A percentile compares a stretch with the other conserved stretches of the same genome.
Evolutionary conservation across 306 rosid genomes (phyloP).

Genomic region (Cajanus cajan): DNA sequence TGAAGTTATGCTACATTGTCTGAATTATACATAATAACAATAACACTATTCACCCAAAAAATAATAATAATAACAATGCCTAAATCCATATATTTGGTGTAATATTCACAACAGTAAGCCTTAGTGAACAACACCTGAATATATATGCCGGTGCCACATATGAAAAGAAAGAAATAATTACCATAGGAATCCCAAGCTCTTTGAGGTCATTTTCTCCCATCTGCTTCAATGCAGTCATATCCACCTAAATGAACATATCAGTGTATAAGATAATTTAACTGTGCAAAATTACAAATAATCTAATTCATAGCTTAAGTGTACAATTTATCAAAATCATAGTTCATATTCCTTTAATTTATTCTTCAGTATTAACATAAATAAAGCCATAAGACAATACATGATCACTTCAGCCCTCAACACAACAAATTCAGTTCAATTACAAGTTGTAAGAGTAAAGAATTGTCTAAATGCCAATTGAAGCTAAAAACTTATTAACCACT

Average conservation of each 20-base stretch:
- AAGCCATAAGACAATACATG: not conserved
- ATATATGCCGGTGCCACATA: not conserved
- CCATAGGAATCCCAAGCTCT: conserved; percentile 98
- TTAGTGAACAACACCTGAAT: not conserved
- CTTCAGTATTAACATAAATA: not conserved
- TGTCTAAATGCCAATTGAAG: not conserved
- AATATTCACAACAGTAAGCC: conserved; percentile 16
- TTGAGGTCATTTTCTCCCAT: conserved; percentile 97
- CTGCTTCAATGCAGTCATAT: conserved; percentile 89
- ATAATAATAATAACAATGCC: not conserved
- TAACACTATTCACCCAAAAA: too few species aligned
- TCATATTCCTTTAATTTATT: not conserved
- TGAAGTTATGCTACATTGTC: not conserved
- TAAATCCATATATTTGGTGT: not conserved
- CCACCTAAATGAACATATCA: conserved; percentile 55
- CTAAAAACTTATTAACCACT: not conserved
- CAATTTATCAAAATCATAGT: not conserved
- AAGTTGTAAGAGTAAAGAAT: not conserved
- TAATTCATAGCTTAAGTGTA: not conserved
- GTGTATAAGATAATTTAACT: not conserved
- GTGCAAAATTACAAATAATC: conserved; percentile 9
- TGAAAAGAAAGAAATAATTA: conserved; percentile 46
- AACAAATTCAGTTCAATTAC: not conserved
- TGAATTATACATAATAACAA: conserved; percentile 6
- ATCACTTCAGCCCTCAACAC: not conserved